Conservation (phyloP, 768 basidiomycete genomes). For the Macrolepiota albuminosa region DNA sequence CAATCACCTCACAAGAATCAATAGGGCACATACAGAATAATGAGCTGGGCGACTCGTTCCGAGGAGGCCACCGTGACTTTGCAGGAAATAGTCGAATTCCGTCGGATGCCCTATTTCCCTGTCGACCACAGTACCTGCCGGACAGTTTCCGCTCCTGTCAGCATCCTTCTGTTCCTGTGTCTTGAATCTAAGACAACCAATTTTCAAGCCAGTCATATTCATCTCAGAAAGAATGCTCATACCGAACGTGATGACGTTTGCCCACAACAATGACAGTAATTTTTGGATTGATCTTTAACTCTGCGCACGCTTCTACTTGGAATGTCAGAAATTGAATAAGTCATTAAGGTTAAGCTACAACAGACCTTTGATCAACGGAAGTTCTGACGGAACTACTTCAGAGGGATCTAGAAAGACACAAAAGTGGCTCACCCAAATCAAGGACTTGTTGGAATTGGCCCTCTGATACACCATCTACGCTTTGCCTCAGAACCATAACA, state of each 20-base stretch:
- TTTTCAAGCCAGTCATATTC: neutral
- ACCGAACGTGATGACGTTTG: constrained; percentile 57
- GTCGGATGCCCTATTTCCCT: constrained; percentile 62
- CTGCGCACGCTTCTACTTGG: constrained; percentile 53
- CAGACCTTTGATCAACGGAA: constrained; percentile 55
- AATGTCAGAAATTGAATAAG: neutral
- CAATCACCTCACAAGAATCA: neutral
- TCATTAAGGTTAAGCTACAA: neutral
- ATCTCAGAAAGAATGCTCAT: neutral
- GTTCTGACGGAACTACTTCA: constrained; percentile 33
- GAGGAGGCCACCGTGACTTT: constrained; percentile 71
- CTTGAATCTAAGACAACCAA: constrained; percentile 25
- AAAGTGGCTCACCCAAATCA: constrained; percentile 41
- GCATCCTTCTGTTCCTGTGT: constrained; percentile 30
- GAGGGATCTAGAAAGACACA: neutral
- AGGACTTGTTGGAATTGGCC: constrained; percentile 47
- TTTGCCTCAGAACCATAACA: constrained; percentile 15
- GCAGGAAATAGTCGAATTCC: constrained; percentile 76
- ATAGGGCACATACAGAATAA: constrained; percentile 35
- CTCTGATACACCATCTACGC: constrained; percentile 46
- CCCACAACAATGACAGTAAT: constrained; percentile 80
- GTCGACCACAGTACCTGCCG: constrained; percentile 77
- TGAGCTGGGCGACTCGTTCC: constrained; percentile 61
- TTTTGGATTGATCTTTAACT: constrained; percentile 52
- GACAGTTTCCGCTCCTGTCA: constrained; percentile 69